These are phyloP conservation scores for Dryadomyces quercivorus DNA, from an alignment of 2,329 filamentous ascomycete species.

Conservation along the genomic window DNA sequence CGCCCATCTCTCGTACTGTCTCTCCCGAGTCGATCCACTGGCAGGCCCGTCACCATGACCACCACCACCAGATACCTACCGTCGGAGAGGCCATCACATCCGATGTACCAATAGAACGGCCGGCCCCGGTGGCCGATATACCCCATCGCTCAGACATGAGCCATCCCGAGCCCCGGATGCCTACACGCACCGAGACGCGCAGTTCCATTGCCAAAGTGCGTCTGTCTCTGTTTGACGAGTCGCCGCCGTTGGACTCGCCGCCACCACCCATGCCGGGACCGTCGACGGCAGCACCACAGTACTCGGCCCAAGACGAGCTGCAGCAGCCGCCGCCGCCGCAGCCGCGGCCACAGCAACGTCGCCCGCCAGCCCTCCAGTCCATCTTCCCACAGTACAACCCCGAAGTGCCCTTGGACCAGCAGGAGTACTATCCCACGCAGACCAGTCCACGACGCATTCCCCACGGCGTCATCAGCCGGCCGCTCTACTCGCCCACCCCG, in stretches of 20 bases:
- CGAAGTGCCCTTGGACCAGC: conserved; percentile 50
- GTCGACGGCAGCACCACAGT: conserved; percentile 8
- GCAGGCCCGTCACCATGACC: background rate
- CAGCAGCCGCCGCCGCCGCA: conserved; percentile 13
- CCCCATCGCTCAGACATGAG: conserved; percentile 34
- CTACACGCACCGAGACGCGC: conserved; percentile 33
- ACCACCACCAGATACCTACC: background rate
- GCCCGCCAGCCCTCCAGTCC: conserved; percentile 43
- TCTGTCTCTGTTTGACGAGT: conserved; percentile 18
- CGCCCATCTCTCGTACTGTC: background rate
- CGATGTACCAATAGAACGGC: conserved; percentile 23
- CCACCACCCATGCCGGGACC: conserved; percentile 8
- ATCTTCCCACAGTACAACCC: conserved; percentile 70
- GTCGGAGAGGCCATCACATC: conserved; percentile 10
- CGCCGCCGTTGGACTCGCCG: conserved; percentile 8
- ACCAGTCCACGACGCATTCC: conserved; percentile 52
- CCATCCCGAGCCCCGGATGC: conserved; percentile 36
- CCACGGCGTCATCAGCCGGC: conserved; percentile 50
- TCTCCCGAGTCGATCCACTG: background rate
- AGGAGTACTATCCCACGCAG: conserved; percentile 59
- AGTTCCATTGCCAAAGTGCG: conserved; percentile 47
- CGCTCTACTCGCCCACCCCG: conserved; percentile 39
- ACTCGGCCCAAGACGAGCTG: background rate
- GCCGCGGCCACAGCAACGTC: conserved; percentile 8
- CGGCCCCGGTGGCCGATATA: conserved; percentile 27